phyloP scores from a whole-genome alignment of 768 basidiomycete species.

The Lentinula guzmanii region DNA sequence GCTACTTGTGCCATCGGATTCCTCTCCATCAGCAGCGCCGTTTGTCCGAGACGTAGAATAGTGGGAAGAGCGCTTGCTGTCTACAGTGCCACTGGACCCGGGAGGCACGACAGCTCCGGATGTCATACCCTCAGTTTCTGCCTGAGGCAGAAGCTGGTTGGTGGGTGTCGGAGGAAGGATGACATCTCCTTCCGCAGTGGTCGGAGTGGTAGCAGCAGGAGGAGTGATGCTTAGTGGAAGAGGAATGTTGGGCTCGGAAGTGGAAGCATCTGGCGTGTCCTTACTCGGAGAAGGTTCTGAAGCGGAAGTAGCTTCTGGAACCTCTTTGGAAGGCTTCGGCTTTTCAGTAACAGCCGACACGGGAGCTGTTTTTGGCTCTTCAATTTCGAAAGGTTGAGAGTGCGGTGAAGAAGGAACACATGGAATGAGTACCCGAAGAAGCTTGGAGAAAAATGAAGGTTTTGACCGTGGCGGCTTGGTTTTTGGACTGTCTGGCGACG shows the following conservation, averaged over 20 bases:
- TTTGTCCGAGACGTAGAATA: slow-evolving; percentile 29
- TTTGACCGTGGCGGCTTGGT: slow-evolving; percentile 21
- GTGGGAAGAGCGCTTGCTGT: slow-evolving; percentile 29
- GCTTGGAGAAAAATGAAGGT: slow-evolving; percentile 52
- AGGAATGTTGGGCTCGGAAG: slow-evolving; percentile 29
- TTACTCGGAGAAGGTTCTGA: slow-evolving; percentile 6
- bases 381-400: slow-evolving; percentile 39
- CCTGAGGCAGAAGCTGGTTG: slow-evolving; percentile 43
- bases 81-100: slow-evolving; percentile 61
- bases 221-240: slow-evolving; percentile 22
- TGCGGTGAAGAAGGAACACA: slow-evolving; percentile 51
- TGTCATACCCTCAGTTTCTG: slow-evolving; percentile 83
- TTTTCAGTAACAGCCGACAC: slow-evolving; percentile 19
- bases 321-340: slow-evolving; percentile 15
- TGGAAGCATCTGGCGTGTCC: slow-evolving; percentile 23
- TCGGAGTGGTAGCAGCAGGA: slow-evolving; percentile 16
- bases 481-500: background rate
- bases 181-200: slow-evolving; percentile 27
- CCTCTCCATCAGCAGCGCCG: slow-evolving; percentile 42
- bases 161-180: slow-evolving; percentile 45
- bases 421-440: slow-evolving; percentile 59
- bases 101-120: slow-evolving; percentile 92
- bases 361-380: slow-evolving; percentile 17
- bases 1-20: slow-evolving; percentile 53
- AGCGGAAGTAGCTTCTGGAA: slow-evolving; percentile 3